Evolutionary conservation across 495 filamentous ascomycete genomes (phyloP).

Genomic region (Rostrohypoxylon terebratum): DNA sequence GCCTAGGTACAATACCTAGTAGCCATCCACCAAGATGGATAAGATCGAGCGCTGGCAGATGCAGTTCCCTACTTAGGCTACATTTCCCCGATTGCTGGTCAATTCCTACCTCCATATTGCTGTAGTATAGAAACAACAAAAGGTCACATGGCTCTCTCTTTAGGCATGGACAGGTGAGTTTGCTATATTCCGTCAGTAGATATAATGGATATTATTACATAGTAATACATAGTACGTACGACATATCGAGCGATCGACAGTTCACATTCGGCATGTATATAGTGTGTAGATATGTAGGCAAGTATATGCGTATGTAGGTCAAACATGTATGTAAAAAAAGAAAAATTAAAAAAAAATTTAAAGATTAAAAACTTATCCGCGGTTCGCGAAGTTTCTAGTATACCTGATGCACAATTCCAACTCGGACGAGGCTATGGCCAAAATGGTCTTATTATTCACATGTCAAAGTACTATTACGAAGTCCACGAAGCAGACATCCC

Average conservation of each 20-base stretch:
- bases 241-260: constrained; percentile 21
- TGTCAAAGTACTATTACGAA: constrained; percentile 30
- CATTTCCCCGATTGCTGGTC: constrained; percentile 41
- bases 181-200: constrained; percentile 20
- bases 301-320: background rate
- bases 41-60: constrained; percentile 39
- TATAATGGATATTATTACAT: no score
- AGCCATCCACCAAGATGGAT: constrained; percentile 29
- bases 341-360: no score
- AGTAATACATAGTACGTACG: background rate
- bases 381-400: constrained; percentile 30
- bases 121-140: constrained; percentile 11
- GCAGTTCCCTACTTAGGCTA: constrained; percentile 41
- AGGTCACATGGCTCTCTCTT: constrained; percentile 36
- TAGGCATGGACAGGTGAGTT: background rate
- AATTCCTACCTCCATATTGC: constrained; percentile 13
- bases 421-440: constrained; percentile 8
- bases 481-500: constrained; percentile 36
- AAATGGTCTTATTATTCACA: constrained; percentile 31
- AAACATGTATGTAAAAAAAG: no score
- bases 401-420: constrained; percentile 17
- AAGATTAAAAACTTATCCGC: constrained; percentile 19
- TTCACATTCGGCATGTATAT: constrained; percentile 6
- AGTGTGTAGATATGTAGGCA: background rate
- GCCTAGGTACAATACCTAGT: no score